Evolutionary conservation across 1,284 basidiomycete species (phyloP), one percentile per base, ranked within the genome.

Genomic region (Hemileia vastatrix): DNA sequence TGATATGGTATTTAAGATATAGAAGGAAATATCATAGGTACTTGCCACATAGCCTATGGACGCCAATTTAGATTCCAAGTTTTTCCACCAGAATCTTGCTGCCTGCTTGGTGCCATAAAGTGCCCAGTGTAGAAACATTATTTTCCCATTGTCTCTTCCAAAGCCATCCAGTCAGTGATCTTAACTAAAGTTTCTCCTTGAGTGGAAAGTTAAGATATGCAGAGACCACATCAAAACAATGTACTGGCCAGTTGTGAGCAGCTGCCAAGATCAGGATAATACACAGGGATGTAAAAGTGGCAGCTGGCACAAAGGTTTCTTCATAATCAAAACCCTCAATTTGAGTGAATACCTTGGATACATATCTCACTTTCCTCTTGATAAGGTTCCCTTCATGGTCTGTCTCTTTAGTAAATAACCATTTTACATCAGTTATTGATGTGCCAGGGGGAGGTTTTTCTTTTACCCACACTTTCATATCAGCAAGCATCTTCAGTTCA

Each of bases 151-250:
- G n/a, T n/a, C n/a, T n/a, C n/a, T n/a, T n/a, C n/a, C n/a, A n/a
- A n/a, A n/a, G n/a, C n/a, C n/a, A n/a, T 0, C 45, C 56, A 11
- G 44, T 15, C 6, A 32, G 56, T 0, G 56, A 15, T 0, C 13
- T 4, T 18, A 57, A 43, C 31, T 47, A 57, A 1, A 57, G 1
- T 0, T 48, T 45, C 8, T 57, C 44, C 0, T 57, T 9, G 2
- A 57, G 47, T 2, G 31, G 56, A 2, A 40, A 47, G n/a, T 57
- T 48, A 1, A 52, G 18, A 23, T 58, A 58, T 4, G 57, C 57
- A 11, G 57, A 27, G 18, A 58, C 24, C 24, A 58, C 45, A 44
- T 58, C 57, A 58, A 58, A 58, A 2, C 45, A 33, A 6, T 23
- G 43, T 3, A 51, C 48, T 2, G 27, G 57, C 49, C 47, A 51